A percentile compares a stretch with the other conserved stretches of the same genome.
Conservation (phyloP, 257 asterid genomes). For the Ocimum tenuiflorum region DNA sequence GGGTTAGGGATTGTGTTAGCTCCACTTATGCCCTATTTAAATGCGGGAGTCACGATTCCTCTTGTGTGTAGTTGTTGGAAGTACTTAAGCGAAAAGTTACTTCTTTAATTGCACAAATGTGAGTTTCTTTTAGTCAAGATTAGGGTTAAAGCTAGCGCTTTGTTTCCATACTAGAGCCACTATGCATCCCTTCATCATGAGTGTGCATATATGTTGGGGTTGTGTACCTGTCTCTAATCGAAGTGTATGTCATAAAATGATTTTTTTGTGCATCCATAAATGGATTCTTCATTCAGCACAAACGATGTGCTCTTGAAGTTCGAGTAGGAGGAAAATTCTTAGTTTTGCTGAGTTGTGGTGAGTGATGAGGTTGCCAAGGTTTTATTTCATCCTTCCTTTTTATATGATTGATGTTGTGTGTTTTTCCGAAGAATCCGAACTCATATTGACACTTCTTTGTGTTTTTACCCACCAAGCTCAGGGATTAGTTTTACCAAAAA, state of each 20-base stretch:
- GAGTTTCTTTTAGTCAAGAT: too few relatives aligned
- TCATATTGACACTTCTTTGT: too few relatives aligned
- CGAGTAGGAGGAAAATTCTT: neutral
- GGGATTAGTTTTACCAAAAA: neutral
- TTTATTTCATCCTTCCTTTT: neutral
- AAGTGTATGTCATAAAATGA: neutral
- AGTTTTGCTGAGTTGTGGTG: neutral
- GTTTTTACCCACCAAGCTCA: too few relatives aligned
- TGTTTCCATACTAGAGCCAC: too few relatives aligned
- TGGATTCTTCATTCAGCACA: neutral
- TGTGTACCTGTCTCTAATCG: neutral
- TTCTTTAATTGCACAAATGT: too few relatives aligned
- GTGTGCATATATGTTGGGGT: neutral
- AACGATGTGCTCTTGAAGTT: neutral
- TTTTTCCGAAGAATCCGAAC: neutral
- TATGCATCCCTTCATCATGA: neutral
- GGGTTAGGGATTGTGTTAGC: too few relatives aligned
- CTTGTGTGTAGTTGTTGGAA: too few relatives aligned
- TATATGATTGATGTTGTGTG: neutral
- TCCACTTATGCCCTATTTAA: too few relatives aligned
- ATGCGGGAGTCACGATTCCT: too few relatives aligned
- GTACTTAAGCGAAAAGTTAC: too few relatives aligned
- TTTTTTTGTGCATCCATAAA: neutral
- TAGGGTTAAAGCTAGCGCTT: too few relatives aligned
- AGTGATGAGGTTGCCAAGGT: neutral